A percentile compares a stretch with the other conserved stretches of the same genome.
phyloP scores from a whole-genome alignment of 768 basidiomycete genomes.

The Cubamyces sp. region DNA sequence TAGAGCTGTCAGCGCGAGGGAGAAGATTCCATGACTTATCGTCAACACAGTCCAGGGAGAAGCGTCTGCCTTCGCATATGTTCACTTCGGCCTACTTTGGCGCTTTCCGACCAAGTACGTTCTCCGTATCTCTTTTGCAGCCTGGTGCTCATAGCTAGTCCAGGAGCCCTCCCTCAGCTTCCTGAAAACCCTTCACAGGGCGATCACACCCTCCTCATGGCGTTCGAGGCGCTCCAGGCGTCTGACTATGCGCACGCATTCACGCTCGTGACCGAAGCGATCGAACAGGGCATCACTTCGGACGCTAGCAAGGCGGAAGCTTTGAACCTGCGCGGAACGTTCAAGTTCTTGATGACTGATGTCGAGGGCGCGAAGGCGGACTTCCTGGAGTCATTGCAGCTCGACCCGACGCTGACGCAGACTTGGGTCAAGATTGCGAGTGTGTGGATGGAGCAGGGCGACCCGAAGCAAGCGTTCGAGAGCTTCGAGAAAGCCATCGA shows the following conservation, averaged over 20 bases:
- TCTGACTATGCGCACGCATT: constrained; percentile 84
- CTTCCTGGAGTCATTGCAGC: constrained; percentile 71
- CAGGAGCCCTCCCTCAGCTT: constrained; percentile 69
- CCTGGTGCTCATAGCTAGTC: not conserved
- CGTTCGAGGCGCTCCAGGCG: constrained; percentile 82
- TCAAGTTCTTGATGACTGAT: constrained; percentile 95
- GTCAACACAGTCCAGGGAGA: constrained; percentile 63
- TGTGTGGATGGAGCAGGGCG: constrained; percentile 95
- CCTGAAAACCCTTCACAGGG: constrained; percentile 79
- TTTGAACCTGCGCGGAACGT: constrained; percentile 91
- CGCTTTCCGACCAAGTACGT: constrained; percentile 89
- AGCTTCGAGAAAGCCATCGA: constrained; percentile 90
- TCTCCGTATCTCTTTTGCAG: not conserved
- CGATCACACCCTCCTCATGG: constrained; percentile 80
- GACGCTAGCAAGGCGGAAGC: constrained; percentile 81
- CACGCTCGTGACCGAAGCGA: constrained; percentile 78
- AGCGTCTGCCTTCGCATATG: constrained; percentile 83
- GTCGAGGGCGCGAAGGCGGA: constrained; percentile 82
- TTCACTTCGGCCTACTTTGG: constrained; percentile 97
- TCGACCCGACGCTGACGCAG: constrained; percentile 77
- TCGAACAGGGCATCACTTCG: constrained; percentile 85
- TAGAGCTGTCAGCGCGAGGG: constrained; percentile 1
- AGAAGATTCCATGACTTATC: not conserved
- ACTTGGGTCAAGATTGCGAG: constrained; percentile 95
- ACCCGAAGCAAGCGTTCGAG: constrained; percentile 79